Evolutionary conservation across 1,284 basidiomycete genomes (phyloP), one percentile per base, ranked within the genome.

Genomic region (Papiliotrema flavescens): DNA sequence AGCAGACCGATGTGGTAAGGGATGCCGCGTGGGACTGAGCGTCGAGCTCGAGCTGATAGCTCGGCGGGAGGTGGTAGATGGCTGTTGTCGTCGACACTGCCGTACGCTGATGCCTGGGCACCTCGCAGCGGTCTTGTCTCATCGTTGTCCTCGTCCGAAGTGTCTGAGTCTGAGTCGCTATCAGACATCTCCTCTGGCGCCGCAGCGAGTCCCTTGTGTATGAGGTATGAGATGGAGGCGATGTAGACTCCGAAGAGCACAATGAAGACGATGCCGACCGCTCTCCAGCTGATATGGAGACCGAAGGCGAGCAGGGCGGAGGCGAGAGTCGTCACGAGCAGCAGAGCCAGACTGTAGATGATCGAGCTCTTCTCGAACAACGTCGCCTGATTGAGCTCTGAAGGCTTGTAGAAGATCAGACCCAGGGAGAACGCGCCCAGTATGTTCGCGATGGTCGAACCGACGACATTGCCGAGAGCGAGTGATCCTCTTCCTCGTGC

Each of bases 131-230:
- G 17, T 17, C 43, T 17, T 22, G 43, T 9, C 22, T 17, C n/a
- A 23, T 17, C 23, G 23, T 45, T 17, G 20, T 40, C 45, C 35
- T 47, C 44, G 22, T 40, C 26, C 23, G 28, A 22, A 8, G 37
- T 28, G 13, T 49, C 48, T 13, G 46, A 49, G 37, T 63, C 63
- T 43, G 56, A 57, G 22, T 64, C 62, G 47, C 60, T 62, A 36
- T 67, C 64, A n/a, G 58, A 59, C 6, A 49, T 50, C 53, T 49
- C 48, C 26, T 68, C 64, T 0, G 66, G 66, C 9, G 62, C 62
- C 34, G 51, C 56, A 2, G 64, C 45, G 22, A 55, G 26, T 14
- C 66, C 64, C 43, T 53, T 53, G 20, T 51, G 49, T 34, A 68
- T 68, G 23, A 54, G 57, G 42, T 53, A 63, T 3, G 60, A 61